Conservation (phyloP, 2,329 filamentous ascomycete genomes). For the Trichocomaceae sp. region DNA sequence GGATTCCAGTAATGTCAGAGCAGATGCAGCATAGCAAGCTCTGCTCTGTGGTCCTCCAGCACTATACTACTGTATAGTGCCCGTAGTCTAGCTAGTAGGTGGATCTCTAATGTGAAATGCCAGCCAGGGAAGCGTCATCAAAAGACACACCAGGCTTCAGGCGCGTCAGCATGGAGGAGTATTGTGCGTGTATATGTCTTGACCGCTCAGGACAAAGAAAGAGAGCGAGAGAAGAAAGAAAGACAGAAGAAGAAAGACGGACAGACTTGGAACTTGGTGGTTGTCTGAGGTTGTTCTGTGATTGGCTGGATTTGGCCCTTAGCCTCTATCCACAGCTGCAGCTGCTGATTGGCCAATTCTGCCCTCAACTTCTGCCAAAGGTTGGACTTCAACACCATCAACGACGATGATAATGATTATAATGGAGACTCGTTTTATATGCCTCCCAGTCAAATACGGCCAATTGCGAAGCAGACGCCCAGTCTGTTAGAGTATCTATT, state of each 20-base stretch:
- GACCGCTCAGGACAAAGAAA: not conserved
- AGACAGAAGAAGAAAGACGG: not conserved
- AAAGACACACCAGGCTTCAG: conserved; percentile 4
- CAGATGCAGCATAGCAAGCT: not conserved
- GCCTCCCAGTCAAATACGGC: not conserved
- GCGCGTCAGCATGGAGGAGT: not conserved
- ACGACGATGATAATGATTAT: too few relatives aligned
- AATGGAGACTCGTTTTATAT: too few relatives aligned
- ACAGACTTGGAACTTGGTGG: not conserved
- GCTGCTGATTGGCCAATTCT: not conserved
- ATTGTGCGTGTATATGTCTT: not conserved
- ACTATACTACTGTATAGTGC: too few relatives aligned
- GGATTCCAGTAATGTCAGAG: not conserved
- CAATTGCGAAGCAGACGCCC: not conserved
- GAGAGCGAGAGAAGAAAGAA: not conserved
- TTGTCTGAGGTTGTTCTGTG: not conserved
- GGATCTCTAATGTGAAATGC: conserved; percentile 5
- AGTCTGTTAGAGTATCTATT: not conserved
- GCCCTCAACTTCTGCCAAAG: not conserved
- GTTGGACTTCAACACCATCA: not conserved
- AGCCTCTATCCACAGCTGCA: not conserved
- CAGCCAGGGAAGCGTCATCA: conserved; percentile 7
- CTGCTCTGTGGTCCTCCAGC: not conserved
- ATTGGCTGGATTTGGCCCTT: not conserved
- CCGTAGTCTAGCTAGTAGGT: too few relatives aligned